Evolutionary conservation across 352 stramenopile genomes (phyloP), one percentile per base, ranked within the genome.

Genomic region (Phytopythium vexans): DNA sequence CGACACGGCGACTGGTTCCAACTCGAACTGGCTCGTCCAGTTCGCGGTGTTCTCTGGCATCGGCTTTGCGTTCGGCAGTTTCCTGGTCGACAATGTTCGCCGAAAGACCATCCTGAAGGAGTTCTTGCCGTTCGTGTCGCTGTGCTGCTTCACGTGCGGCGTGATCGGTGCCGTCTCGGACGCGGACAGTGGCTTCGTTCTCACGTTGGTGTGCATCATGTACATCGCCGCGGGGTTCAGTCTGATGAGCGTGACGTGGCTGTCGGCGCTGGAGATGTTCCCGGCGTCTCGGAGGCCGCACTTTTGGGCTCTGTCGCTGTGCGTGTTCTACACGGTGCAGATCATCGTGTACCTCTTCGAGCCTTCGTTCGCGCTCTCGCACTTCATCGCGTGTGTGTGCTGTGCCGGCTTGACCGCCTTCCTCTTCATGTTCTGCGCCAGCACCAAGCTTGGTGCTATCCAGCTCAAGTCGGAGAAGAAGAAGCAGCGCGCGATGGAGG

Each of bases 51-150:
- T 69, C 50, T 72, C 38, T 1, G 66, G 70, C 5, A 57, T 72
- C 3, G 85, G 85, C 33, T 66, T 86, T 8, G 68, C 64, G 36
- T 89, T 93, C 39, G 83, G 82, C 39, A 84, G 85, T 52, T 89
- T 92, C 49, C 67, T 89, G 36, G 74, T 93, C 44, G 85, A 92
- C 58, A 89, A 86, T 38, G 81, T 95, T 49, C 77, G 83, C n/a
- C 80, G 85, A 47, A 93, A 95, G 65, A 95, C 85, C 14, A 88
- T 95, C n/a, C 55, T 95, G 41, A 95, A 95, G 59, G 85, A 95
- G 52, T 89, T 93, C 33, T 49, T 93, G 52, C 82, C 82, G 33
- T 89, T 92, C 46, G 65, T 91, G 21, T 60, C 76, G 27, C 52
- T 88, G 15, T 49, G 91, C 50, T 80, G 70, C 6, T 72, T 92